Conservation (phyloP, 768 basidiomycete genomes). For the Kwoniella dendrophila region DNA sequence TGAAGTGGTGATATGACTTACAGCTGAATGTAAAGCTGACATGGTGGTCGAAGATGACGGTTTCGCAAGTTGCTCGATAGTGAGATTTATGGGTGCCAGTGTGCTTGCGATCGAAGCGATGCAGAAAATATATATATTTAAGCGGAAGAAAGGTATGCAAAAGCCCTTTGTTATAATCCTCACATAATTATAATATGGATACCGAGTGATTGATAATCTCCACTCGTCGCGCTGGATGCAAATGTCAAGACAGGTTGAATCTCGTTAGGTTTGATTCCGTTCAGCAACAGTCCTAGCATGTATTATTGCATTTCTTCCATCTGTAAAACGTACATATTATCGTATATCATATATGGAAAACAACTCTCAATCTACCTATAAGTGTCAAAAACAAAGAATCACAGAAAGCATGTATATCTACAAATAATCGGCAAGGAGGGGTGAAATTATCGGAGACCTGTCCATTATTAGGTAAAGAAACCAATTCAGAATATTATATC, state of each 20-base stretch:
- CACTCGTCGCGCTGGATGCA: no score
- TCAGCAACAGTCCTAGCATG: no score
- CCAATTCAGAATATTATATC: background rate
- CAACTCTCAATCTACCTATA: background rate
- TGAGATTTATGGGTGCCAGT: background rate
- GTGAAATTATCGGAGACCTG: background rate
- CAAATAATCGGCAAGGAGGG: background rate
- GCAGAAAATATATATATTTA: background rate
- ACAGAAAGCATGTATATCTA: background rate
- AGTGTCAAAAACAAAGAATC: background rate
- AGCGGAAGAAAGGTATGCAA: no score
- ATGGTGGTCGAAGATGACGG: slow-evolving; percentile 1
- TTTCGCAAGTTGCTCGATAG: background rate
- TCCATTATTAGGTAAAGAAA: background rate
- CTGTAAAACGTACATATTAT: slow-evolving; percentile 13
- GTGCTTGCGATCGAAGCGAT: no score
- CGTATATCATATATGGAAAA: background rate
- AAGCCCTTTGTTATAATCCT: no score
- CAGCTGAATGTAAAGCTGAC: slow-evolving; percentile 27
- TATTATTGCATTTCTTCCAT: no score
- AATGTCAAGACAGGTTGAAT: no score
- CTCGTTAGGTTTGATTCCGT: no score
- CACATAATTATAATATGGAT: no score
- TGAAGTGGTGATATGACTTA: background rate
- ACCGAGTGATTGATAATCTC: no score